Percentiles rank a stretch among this genome's conserved stretches.
These are phyloP conservation scores for Russula foetens DNA, from an alignment of 768 basidiomycete genomes.

Conservation along the genomic window DNA sequence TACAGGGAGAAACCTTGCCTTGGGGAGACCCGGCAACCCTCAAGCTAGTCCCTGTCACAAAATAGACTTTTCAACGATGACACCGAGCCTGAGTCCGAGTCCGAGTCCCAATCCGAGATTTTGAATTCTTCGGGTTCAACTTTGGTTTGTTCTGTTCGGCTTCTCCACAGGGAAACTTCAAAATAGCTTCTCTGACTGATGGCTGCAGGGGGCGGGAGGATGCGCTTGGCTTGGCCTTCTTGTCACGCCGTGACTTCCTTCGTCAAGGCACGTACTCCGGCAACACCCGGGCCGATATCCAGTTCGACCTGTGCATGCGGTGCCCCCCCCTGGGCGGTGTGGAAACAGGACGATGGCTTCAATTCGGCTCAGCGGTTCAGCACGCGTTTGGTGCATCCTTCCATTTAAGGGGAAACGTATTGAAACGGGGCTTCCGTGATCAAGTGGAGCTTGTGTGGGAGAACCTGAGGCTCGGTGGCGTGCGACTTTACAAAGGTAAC, in stretches of 20 bases:
- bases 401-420: background rate
- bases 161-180: background rate
- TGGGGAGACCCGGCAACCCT: background rate
- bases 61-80: too few species aligned
- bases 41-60: background rate
- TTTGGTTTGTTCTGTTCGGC: background rate
- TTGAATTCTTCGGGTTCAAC: background rate
- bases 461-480: background rate
- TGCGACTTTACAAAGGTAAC: background rate
- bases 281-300: background rate
- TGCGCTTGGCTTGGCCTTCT: background rate
- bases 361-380: background rate
- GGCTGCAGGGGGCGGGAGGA: background rate
- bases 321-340: background rate
- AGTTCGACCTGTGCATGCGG: background rate
- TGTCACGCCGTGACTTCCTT: background rate
- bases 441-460: background rate
- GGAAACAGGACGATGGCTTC: background rate
- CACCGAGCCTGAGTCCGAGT: background rate
- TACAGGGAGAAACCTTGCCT: too few species aligned
- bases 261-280: background rate
- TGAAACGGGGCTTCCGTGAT: background rate
- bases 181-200: slow-evolving; percentile 4
- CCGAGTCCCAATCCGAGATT: background rate
- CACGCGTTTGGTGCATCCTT: background rate